These are phyloP conservation scores for Cymbopogon flexuosus DNA, from an alignment of 202 grass and related monocot genomes.

Conservation along the genomic window DNA sequence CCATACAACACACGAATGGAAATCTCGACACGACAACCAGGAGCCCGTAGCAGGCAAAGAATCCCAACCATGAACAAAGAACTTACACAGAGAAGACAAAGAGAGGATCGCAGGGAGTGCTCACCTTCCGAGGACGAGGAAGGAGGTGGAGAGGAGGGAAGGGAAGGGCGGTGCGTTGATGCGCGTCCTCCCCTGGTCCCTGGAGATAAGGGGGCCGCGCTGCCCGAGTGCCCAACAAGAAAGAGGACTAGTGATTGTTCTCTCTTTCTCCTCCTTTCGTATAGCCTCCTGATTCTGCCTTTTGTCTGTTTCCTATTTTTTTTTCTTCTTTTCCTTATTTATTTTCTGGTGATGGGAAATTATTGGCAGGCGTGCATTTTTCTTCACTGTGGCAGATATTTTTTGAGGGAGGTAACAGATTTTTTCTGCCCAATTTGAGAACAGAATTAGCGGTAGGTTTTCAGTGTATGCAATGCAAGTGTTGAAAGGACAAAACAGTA, in stretches of 20 bases:
- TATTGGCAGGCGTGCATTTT: conserved; percentile 13
- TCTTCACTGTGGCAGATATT: conserved; percentile 24
- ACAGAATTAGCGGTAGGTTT: neutral
- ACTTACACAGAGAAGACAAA: neutral
- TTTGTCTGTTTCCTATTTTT: conserved; percentile 1
- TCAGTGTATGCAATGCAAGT: neutral
- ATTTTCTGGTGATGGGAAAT: conserved; percentile 17
- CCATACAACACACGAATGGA: neutral
- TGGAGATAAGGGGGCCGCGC: conserved; percentile 38
- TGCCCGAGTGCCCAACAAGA: conserved; percentile 1
- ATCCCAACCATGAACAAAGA: neutral
- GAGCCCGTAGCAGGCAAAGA: neutral
- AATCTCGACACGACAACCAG: neutral
- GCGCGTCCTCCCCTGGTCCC: conserved; percentile 23
- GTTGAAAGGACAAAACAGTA: neutral
- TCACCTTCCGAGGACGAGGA: conserved; percentile 19
- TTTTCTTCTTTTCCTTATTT: neutral
- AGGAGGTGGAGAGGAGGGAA: neutral
- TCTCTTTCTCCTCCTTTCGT: neutral
- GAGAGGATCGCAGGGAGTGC: neutral
- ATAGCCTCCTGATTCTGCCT: conserved; percentile 10
- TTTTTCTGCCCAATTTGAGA: neutral
- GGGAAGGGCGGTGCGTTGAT: neutral
- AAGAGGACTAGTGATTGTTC: neutral
- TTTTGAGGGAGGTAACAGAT: neutral